A percentile compares a stretch with the other conserved stretches of the same genome.
Evolutionary conservation across 192 early-diverging fungal species (phyloP).

Genomic region (Umbelopsis sp.): DNA sequence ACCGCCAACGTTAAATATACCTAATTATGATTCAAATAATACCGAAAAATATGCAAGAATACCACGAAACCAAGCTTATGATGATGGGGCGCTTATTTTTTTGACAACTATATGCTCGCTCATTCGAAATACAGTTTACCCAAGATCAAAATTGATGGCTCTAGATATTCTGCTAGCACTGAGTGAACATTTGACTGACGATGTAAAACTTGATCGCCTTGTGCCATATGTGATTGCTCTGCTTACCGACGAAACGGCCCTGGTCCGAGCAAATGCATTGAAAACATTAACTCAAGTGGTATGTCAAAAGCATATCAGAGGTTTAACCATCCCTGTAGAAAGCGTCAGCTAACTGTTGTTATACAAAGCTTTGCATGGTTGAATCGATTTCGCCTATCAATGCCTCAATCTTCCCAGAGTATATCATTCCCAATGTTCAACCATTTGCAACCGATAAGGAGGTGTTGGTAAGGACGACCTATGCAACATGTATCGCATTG

Average conservation of each 20-base stretch:
- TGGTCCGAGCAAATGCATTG: slow-evolving; percentile 66
- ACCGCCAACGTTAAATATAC: slow-evolving; percentile 37
- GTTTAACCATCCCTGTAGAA: neutral
- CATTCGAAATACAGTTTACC: slow-evolving; percentile 70
- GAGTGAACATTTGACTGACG: slow-evolving; percentile 65
- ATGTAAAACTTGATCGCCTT: slow-evolving; percentile 71
- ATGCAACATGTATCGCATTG: slow-evolving; percentile 80
- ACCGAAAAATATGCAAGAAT: neutral
- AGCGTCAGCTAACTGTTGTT: neutral
- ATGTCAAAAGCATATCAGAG: slow-evolving; percentile 3
- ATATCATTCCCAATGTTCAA: slow-evolving; percentile 78
- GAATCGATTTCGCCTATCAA: slow-evolving; percentile 78
- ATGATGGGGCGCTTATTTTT: slow-evolving; percentile 72
- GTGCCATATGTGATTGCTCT: slow-evolving; percentile 77
- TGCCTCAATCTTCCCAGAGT: slow-evolving; percentile 88
- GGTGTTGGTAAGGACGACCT: slow-evolving; percentile 75
- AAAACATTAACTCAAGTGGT: slow-evolving; percentile 73
- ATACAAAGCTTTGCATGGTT: slow-evolving; percentile 67
- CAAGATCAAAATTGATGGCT: slow-evolving; percentile 69
- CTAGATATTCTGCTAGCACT: slow-evolving; percentile 76
- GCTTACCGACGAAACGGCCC: slow-evolving; percentile 61
- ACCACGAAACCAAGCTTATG: slow-evolving; percentile 10
- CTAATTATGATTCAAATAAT: slow-evolving; percentile 21
- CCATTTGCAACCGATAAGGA: slow-evolving; percentile 72
- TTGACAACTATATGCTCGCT: slow-evolving; percentile 66